Base-by-base conservation (phyloP, 345 rosid genomes). In the Garcia nutans region DNA sequence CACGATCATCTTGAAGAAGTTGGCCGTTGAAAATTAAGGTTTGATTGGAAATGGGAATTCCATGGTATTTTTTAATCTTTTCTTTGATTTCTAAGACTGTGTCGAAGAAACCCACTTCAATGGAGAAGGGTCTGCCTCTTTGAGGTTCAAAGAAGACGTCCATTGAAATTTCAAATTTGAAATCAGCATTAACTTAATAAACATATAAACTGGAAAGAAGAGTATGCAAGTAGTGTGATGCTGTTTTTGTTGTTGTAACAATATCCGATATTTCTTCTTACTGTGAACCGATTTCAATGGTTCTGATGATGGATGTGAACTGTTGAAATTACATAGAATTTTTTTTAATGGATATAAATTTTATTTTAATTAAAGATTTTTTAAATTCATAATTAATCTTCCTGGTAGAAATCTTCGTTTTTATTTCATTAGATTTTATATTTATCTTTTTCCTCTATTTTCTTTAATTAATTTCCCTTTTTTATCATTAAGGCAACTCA, bases 101-200 rank as follows among this genome's bases (percentile, higher is more conserved):
- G 56, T 94, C 98, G 13, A 84, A 90, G 84, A 77, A 92, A 45
- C 97, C 91, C 33, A 92, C 74, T 88, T 92, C 97, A 71, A 94
- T 89, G 77, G 89, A 78, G 87, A 94, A 91, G 17, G 85, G 76
- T 66, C 72, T 74, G 62, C 91, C 92, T 71, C 77, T 73, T 28
- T 82, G 88, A 26, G 85, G 75, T 55, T 91, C 92, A 64, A 91
- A 87, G 84, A 87, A 78, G 42, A 94, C 88, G 80, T 91, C 94
- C 94, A 91, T 91, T 22, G 74, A 31, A 12, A 47, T 37, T 47
- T 47, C 11, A 8, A 45, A 45, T 5, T 47, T 20, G 62, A 19
- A 61, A 45, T 44, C 41, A 5, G 41, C 41, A 37, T 33, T 33
- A 33, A 33, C 5, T 33, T 33, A 33, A 33, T 33, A 2, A 37